Percentiles rank a stretch among this genome's conserved stretches.
phyloP scores from a whole-genome alignment of 768 basidiomycete species.

The Pleurotus sapidus region DNA sequence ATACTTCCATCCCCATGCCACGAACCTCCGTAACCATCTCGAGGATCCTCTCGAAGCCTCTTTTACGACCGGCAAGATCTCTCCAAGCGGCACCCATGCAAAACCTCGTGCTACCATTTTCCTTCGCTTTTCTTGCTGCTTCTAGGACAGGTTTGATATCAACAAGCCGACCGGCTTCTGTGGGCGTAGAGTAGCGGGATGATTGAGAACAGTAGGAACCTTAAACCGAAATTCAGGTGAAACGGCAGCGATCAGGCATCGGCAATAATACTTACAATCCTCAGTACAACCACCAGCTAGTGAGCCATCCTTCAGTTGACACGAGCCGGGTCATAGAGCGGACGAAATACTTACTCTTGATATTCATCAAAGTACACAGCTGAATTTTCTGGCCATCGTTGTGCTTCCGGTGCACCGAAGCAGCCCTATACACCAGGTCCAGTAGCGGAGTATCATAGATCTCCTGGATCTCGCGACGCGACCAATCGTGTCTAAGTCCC shows the following conservation, averaged over 20 bases:
- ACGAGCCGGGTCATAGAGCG: conserved; percentile 20
- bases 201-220: conserved; percentile 99
- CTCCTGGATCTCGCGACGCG: conserved; percentile 73
- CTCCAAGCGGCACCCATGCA: conserved; percentile 99
- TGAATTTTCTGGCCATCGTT: conserved; percentile 92
- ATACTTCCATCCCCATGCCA: conserved; percentile 98
- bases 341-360: conserved; percentile 74
- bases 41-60: conserved; percentile 91
- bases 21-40: conserved; percentile 89
- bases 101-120: conserved; percentile 94
- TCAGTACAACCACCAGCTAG: conserved; percentile 93
- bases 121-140: conserved; percentile 92
- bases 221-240: conserved; percentile 24
- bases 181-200: conserved; percentile 86
- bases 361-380: conserved; percentile 97
- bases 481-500: conserved; percentile 64
- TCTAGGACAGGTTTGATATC: conserved; percentile 91
- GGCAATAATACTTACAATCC: conserved; percentile 64
- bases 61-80: conserved; percentile 88
- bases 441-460: conserved; percentile 87
- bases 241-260: background rate
- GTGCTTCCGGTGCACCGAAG: conserved; percentile 77
- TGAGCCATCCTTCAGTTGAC: conserved; percentile 11
- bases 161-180: conserved; percentile 83
- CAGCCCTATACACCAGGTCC: conserved; percentile 86